These are phyloP conservation scores for Penicillium sp. DNA, from an alignment of 2,329 filamentous ascomycete species.

Conservation along the genomic window DNA sequence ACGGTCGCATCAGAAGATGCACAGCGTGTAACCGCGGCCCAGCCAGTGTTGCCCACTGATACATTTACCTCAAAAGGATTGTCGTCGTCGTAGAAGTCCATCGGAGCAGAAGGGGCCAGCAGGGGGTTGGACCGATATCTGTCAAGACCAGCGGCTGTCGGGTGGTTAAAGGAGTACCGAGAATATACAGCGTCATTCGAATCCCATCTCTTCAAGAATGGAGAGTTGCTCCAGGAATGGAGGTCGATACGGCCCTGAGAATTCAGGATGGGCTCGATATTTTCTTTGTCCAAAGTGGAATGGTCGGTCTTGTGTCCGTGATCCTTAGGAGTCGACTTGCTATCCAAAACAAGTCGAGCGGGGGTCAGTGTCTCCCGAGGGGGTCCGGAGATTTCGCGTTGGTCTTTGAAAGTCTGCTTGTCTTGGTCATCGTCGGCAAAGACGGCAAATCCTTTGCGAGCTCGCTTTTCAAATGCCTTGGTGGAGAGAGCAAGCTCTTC, in stretches of 20 bases:
- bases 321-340: conserved; percentile 13
- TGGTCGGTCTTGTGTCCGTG: conserved; percentile 11
- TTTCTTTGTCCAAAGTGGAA: conserved; percentile 31
- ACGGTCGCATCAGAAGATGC: conserved; percentile 34
- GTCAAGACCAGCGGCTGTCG: conserved; percentile 18
- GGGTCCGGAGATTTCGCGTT: conserved; percentile 2
- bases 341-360: conserved; percentile 22
- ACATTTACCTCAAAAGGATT: conserved; percentile 18
- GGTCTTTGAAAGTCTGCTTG: conserved; percentile 9
- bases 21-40: conserved; percentile 14
- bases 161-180: conserved; percentile 26
- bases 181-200: conserved; percentile 21
- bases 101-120: conserved; percentile 23
- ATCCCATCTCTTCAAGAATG: conserved; percentile 16
- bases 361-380: conserved; percentile 14
- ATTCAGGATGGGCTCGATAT: conserved; percentile 35
- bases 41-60: conserved; percentile 11
- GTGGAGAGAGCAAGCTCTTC: conserved; percentile 34
- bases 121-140: conserved; percentile 34
- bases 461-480: conserved; percentile 26
- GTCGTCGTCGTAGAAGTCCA: conserved; percentile 17
- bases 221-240: conserved; percentile 25
- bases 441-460: conserved; percentile 31
- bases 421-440: conserved; percentile 32
- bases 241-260: conserved; percentile 23